These are phyloP conservation scores for Elsinoe arachidis DNA, from an alignment of 2,329 filamentous ascomycete species.

Conservation along the genomic window DNA sequence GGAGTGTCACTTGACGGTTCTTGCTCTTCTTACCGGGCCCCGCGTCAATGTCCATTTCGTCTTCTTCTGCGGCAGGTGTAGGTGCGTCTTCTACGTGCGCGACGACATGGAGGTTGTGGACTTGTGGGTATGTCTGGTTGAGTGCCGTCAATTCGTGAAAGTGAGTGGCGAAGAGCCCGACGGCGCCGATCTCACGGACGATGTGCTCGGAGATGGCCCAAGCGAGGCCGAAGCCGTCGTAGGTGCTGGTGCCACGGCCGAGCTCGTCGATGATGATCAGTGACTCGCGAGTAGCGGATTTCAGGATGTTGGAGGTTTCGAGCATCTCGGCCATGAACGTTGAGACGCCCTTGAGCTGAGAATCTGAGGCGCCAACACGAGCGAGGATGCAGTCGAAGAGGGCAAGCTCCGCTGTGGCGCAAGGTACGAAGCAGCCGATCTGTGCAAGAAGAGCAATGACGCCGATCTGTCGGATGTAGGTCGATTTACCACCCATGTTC, in stretches of 20 bases:
- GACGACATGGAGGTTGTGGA: constrained; percentile 89
- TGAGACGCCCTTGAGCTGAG: constrained; percentile 92
- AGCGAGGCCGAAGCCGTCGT: constrained; percentile 96
- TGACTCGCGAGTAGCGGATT: constrained; percentile 88
- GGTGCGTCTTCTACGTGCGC: constrained; percentile 66
- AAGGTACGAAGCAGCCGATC: constrained; percentile 92
- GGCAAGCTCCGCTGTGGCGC: constrained; percentile 77
- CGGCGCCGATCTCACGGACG: constrained; percentile 87
- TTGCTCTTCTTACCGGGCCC: constrained; percentile 21
- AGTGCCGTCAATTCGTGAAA: constrained; percentile 96
- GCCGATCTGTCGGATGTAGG: constrained; percentile 94
- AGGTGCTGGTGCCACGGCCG: constrained; percentile 91
- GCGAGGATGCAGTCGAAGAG: constrained; percentile 97
- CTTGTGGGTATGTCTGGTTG: constrained; percentile 75
- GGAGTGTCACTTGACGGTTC: constrained; percentile 74
- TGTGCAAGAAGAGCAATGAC: constrained; percentile 97
- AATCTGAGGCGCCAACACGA: constrained; percentile 89
- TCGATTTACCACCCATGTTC: constrained; percentile 99
- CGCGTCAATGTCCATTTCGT: constrained; percentile 25
- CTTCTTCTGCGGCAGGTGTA: constrained; percentile 31
- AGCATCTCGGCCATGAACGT: constrained; percentile 99
- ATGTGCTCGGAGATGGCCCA: constrained; percentile 99
- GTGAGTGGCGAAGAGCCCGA: constrained; percentile 91
- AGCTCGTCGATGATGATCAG: constrained; percentile 98
- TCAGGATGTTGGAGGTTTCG: constrained; percentile 96